A percentile compares a stretch with the other conserved stretches of the same genome.
phyloP scores from a whole-genome alignment of 2,329 filamentous ascomycete genomes.

The Clonostachys rosea region DNA sequence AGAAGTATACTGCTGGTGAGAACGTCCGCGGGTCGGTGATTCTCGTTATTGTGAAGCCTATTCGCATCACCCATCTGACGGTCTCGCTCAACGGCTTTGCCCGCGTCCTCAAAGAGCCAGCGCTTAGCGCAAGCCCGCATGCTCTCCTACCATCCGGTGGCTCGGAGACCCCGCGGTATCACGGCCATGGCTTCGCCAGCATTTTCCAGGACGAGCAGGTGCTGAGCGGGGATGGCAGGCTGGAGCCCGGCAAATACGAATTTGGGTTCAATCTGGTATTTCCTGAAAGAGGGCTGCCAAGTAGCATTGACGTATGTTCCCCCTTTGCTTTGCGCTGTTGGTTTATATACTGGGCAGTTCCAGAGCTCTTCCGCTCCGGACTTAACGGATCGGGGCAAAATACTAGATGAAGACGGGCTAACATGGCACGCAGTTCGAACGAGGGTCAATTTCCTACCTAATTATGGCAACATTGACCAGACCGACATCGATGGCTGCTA shows the following conservation, averaged over 20 bases:
- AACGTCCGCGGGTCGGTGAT: constrained; percentile 69
- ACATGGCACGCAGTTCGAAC: constrained; percentile 68
- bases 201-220: constrained; percentile 81
- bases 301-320: constrained; percentile 82
- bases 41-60: constrained; percentile 67
- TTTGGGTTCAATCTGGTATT: constrained; percentile 75
- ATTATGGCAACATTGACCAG: constrained; percentile 86
- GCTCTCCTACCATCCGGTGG: constrained; percentile 25
- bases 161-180: constrained; percentile 48
- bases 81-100: constrained; percentile 76
- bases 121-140: constrained; percentile 47
- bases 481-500: constrained; percentile 80
- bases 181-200: constrained; percentile 73
- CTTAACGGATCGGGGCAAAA: background rate
- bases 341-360: background rate
- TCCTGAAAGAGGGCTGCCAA: constrained; percentile 67
- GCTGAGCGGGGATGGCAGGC: constrained; percentile 70
- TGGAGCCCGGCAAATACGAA: constrained; percentile 71
- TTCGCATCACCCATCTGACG: constrained; percentile 75
- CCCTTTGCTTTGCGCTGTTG: background rate
- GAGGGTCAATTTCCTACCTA: constrained; percentile 88
- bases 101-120: constrained; percentile 70
- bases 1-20: constrained; percentile 72
- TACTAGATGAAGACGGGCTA: no score
- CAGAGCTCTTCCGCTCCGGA: background rate